Conservation (phyloP, 208 protist genomes). For the Wallacemonas sp. region DNA sequence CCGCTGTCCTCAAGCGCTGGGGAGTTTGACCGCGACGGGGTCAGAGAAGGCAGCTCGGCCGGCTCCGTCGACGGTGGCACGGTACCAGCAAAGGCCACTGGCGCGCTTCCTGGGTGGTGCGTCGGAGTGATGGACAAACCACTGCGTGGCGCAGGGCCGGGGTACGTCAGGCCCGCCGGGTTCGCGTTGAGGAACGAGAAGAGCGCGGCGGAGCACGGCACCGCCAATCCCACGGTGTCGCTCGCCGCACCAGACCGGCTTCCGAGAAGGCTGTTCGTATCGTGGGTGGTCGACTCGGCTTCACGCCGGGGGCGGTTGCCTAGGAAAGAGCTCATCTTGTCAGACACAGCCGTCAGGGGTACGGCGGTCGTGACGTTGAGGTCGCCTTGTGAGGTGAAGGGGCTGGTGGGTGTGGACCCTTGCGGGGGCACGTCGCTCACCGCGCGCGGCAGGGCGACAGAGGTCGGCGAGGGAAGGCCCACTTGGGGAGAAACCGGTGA, state of each 20-base stretch:
- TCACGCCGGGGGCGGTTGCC: not conserved
- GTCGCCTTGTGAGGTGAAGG: not conserved
- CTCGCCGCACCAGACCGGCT: no score
- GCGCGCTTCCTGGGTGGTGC: not conserved
- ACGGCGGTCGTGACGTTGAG: no score
- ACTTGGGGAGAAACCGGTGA: not conserved
- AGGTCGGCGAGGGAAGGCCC: not conserved
- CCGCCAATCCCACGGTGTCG: no score
- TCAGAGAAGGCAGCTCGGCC: not conserved
- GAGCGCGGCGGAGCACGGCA: conserved; percentile 3
- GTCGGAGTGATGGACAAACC: not conserved
- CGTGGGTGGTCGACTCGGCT: not conserved
- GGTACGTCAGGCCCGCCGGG: not conserved
- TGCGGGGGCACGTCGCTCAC: not conserved
- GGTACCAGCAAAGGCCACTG: not conserved
- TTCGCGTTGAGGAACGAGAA: not conserved
- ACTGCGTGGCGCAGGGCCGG: not conserved
- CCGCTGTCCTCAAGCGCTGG: not conserved
- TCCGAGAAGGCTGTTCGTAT: no score
- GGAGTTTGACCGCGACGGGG: no score
- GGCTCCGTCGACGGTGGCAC: not conserved
- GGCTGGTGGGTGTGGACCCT: not conserved
- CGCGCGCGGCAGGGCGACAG: not conserved
- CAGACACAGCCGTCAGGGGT: not conserved
- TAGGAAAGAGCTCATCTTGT: not conserved